These are phyloP conservation scores for Lepidopterella palustris DNA, from an alignment of 495 filamentous ascomycete genomes.

Conservation along the genomic window DNA sequence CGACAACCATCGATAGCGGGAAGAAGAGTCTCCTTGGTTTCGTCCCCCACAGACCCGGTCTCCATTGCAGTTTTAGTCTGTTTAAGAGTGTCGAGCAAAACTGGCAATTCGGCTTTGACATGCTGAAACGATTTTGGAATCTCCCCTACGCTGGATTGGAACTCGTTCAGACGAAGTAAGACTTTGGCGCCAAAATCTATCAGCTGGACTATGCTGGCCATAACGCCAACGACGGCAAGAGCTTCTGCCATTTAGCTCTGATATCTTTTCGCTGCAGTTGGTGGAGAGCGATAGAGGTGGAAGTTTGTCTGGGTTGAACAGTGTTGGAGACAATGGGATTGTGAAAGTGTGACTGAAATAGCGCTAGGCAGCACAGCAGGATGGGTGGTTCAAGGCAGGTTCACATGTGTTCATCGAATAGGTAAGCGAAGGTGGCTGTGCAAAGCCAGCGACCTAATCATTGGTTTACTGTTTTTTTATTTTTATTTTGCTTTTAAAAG, in stretches of 20 bases:
- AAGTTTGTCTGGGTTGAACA: not conserved
- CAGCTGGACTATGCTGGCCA: slow-evolving; percentile 34
- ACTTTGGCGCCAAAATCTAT: slow-evolving; percentile 35
- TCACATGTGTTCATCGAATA: no score
- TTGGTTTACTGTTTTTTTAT: no score
- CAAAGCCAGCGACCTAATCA: no score
- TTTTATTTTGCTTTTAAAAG: no score
- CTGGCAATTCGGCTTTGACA: slow-evolving; percentile 31
- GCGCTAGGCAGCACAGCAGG: not conserved
- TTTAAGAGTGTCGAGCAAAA: slow-evolving; percentile 29
- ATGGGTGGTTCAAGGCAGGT: no score
- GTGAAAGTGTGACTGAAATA: not conserved
- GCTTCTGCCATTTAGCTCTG: slow-evolving; percentile 39
- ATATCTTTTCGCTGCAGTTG: not conserved
- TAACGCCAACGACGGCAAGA: slow-evolving; percentile 31
- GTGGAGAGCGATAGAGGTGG: not conserved
- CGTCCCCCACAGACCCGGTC: slow-evolving; percentile 7
- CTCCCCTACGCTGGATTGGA: slow-evolving; percentile 21
- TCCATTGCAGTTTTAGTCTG: slow-evolving; percentile 25
- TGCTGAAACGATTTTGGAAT: slow-evolving; percentile 32
- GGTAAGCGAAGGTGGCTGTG: no score
- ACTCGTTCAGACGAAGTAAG: slow-evolving; percentile 33
- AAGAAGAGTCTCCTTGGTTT: slow-evolving; percentile 19
- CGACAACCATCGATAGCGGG: slow-evolving; percentile 25
- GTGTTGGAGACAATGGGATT: not conserved